Percentiles rank a stretch among this genome's conserved stretches.
These are phyloP conservation scores for Agaricus blazei DNA, from an alignment of 768 basidiomycete genomes.

Conservation along the genomic window DNA sequence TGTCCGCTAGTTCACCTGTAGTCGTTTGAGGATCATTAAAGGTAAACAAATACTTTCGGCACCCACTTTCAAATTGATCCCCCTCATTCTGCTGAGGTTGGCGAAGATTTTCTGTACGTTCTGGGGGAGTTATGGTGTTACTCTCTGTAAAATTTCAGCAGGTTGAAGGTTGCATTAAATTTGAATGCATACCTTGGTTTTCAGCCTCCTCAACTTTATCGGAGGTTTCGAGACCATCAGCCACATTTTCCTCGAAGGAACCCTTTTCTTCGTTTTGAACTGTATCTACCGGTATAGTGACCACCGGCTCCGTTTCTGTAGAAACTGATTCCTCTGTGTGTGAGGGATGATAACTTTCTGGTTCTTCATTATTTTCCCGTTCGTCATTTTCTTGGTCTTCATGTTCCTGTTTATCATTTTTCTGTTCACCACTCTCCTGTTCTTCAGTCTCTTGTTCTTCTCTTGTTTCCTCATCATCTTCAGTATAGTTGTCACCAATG, in stretches of 20 bases:
- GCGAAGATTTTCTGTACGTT: not conserved
- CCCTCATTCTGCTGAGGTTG: not conserved
- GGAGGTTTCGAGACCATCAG: not conserved
- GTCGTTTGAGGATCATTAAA: not conserved
- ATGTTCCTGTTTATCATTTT: not conserved
- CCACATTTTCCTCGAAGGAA: not conserved
- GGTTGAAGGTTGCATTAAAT: not conserved
- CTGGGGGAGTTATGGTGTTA: not conserved
- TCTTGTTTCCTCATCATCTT: not conserved
- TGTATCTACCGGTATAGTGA: not conserved
- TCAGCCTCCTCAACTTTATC: not conserved
- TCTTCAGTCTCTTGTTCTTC: not conserved
- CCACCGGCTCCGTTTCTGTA: not conserved
- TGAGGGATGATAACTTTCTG: not conserved
- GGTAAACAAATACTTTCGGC: not conserved
- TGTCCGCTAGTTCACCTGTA: not conserved
- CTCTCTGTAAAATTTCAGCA: not conserved
- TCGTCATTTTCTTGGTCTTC: not conserved
- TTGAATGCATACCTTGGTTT: not conserved
- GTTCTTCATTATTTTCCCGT: not conserved
- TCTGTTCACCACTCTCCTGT: not conserved
- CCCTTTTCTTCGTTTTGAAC: not conserved
- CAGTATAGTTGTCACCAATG: not conserved
- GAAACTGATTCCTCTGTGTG: not conserved
- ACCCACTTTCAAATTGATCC: constrained; percentile 4